A percentile compares a stretch with the other conserved stretches of the same genome.
Evolutionary conservation across 352 stramenopile genomes (phyloP).

Genomic region (Phytophthora pistaciae): DNA sequence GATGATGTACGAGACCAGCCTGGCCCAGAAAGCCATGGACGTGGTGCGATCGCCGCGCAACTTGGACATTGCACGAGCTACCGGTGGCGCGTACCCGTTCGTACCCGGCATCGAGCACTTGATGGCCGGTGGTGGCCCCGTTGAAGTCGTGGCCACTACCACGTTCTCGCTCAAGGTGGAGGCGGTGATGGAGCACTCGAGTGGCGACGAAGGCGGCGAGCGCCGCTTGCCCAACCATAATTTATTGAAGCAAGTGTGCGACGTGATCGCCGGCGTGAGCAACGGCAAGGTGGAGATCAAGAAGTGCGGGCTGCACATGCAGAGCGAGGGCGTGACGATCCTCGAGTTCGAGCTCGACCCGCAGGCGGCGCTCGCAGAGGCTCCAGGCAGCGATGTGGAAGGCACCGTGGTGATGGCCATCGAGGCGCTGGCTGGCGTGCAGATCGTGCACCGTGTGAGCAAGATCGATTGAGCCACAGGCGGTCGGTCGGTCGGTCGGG

Average conservation of each 20-base stretch:
- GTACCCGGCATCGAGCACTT: constrained; percentile 45
- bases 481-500: neutral
- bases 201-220: constrained; percentile 51
- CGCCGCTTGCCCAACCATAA: constrained; percentile 83
- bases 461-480: constrained; percentile 25
- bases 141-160: constrained; percentile 25
- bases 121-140: constrained; percentile 20
- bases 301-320: constrained; percentile 80
- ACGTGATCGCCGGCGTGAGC: constrained; percentile 73
- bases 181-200: constrained; percentile 55
- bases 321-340: constrained; percentile 76
- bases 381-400: constrained; percentile 35
- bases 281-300: constrained; percentile 81
- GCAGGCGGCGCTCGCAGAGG: constrained; percentile 34
- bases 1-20: constrained; percentile 72
- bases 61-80: constrained; percentile 32
- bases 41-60: constrained; percentile 60
- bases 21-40: constrained; percentile 65
- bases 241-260: constrained; percentile 87
- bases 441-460: constrained; percentile 48
- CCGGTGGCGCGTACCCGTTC: constrained; percentile 22
- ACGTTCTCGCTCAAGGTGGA: constrained; percentile 79
- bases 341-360: constrained; percentile 82
- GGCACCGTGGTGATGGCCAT: constrained; percentile 51
- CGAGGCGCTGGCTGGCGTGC: constrained; percentile 49